Base-by-base conservation (phyloP, 305 asterid species). In the Withania somnifera region DNA sequence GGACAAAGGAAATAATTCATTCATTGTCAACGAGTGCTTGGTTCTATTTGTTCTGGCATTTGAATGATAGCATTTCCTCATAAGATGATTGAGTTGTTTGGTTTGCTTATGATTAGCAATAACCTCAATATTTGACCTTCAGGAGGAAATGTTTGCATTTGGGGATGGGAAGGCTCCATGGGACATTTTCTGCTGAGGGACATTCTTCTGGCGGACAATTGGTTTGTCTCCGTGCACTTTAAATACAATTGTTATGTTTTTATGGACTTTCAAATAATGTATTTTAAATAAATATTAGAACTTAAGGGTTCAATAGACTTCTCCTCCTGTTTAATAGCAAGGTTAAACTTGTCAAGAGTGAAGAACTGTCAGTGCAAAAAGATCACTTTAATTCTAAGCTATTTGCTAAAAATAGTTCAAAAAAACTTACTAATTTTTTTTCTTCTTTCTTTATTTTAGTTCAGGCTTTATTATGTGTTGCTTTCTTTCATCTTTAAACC, bases 131-230 rank as follows among this genome's bases (percentile, higher is more conserved):
- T 58, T 30, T 84, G 80, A 50, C 78, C 54, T 85, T 8, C 89
- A 94, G 99, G 92, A 14, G 97, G 93, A 84, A n/a, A 84, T 17
- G 85, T 93, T 26, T 94, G 94, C 89, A 90, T 97, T 17, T 96
- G 99, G 99, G 99, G 99, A 66, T 92, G 99, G 99, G 98, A 98
- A 87, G 99, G 99, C 81, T 94, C 99, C 88, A 92, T 82, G 99
- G 97, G 81, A 90, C 99, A 50, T 96, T 96, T 85, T 85, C 87
- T 77, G 98, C 88, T 53, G 98, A 94, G 20, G 98, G 97, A 75
- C 93, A 87, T 82, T 96, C 99, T 85, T 97, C 99, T 56, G 98
- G 98, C 36, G 99, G 98, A 84, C 99, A 96, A 86, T 83, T 96
- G 99, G 99, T 94, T 83, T 84, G 93, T 83, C 81, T 56, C 76